Percentiles rank a stretch among this genome's conserved stretches.
Evolutionary conservation across 1,284 basidiomycete species (phyloP).

Genomic region (Naganishia liquefaciens): DNA sequence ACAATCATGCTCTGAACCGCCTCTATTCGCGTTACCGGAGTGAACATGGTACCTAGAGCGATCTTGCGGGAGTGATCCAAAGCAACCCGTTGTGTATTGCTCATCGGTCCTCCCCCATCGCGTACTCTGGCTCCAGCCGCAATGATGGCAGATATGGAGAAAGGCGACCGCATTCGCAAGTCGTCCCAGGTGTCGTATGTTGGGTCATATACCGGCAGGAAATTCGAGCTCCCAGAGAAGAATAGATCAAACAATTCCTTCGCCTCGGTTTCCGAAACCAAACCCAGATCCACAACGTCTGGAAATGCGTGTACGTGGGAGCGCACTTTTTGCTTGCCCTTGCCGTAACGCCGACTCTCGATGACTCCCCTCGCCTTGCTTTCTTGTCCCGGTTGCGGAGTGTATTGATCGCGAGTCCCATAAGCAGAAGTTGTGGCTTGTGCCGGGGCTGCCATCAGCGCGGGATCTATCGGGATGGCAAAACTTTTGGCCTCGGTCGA

Average conservation of each 20-base stretch:
- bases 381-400: slow-evolving; percentile 5
- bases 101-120: slow-evolving; percentile 71
- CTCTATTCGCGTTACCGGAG: slow-evolving; percentile 75
- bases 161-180: slow-evolving; percentile 50
- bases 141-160: slow-evolving; percentile 69
- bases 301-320: slow-evolving; percentile 52
- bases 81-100: slow-evolving; percentile 46
- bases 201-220: slow-evolving; percentile 80
- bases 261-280: slow-evolving; percentile 76
- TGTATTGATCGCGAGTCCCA: slow-evolving; percentile 29
- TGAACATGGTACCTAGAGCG: slow-evolving; percentile 79
- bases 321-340: slow-evolving; percentile 38
- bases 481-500: slow-evolving; percentile 28
- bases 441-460: slow-evolving; percentile 6
- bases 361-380: slow-evolving; percentile 20
- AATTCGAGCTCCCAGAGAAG: slow-evolving; percentile 81
- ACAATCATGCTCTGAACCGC: slow-evolving; percentile 88
- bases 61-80: slow-evolving; percentile 76
- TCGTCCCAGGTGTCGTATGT: slow-evolving; percentile 73
- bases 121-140: slow-evolving; percentile 84
- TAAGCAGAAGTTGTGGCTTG: slow-evolving; percentile 26
- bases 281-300: slow-evolving; percentile 56
- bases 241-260: slow-evolving; percentile 74
- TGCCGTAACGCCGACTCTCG: slow-evolving; percentile 41
- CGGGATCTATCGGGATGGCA: slow-evolving; percentile 28